These are phyloP conservation scores for Umbilicus rupestris DNA, from an alignment of 164 flowering plant genomes.

Conservation along the genomic window DNA sequence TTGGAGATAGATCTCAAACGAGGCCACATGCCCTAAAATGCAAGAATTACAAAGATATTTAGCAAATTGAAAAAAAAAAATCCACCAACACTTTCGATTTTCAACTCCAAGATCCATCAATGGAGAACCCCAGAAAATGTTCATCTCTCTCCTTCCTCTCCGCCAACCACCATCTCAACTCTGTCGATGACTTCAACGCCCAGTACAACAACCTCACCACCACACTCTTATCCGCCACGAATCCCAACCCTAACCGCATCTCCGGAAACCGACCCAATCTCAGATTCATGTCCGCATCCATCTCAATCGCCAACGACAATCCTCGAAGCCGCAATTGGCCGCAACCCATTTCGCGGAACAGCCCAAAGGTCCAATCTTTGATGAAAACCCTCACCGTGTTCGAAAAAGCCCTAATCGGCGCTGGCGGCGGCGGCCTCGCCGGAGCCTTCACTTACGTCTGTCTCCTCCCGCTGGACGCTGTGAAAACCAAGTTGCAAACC, in stretches of 20 bases:
- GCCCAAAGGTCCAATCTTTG: conserved; percentile 23
- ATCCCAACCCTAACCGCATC: conserved; percentile 14
- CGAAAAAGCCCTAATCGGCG: conserved; percentile 74
- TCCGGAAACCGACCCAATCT: conserved; percentile 10
- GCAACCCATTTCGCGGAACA: conserved; percentile 23
- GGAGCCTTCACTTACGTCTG: conserved; percentile 91
- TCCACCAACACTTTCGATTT: not conserved
- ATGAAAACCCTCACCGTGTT: conserved; percentile 39
- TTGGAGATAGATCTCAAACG: too few species aligned
- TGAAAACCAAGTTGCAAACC: conserved; percentile 90
- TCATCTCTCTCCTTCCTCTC: conserved; percentile 28
- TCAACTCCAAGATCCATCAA: not conserved
- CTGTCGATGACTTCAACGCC: conserved; percentile 13
- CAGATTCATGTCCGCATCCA: conserved; percentile 25
- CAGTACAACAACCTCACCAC: conserved; percentile 17
- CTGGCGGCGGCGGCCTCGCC: conserved; percentile 77
- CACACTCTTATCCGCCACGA: conserved; percentile 24
- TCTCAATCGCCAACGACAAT: conserved; percentile 13
- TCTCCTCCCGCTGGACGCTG: conserved; percentile 76
- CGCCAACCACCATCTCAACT: conserved; percentile 1
- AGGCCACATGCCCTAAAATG: too few species aligned
- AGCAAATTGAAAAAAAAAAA: too few species aligned
- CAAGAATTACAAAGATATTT: too few species aligned
- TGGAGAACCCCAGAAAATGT: conserved; percentile 23
- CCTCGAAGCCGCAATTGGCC: conserved; percentile 17